These are phyloP conservation scores for Tricholoma sp. DNA, from an alignment of 768 basidiomycete genomes.

Conservation along the genomic window DNA sequence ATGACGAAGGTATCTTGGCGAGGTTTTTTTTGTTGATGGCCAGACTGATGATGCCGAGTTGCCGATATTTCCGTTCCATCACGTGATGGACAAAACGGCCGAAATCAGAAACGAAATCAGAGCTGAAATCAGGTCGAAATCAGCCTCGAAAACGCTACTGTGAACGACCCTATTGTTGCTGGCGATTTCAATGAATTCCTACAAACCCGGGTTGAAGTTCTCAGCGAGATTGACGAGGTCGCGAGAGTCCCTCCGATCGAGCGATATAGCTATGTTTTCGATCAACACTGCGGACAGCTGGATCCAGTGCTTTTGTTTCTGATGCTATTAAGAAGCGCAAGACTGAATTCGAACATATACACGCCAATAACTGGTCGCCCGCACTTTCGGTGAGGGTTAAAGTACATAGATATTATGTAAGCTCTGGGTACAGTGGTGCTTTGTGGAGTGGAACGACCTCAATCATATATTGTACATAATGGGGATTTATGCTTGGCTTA, in stretches of 20 bases:
- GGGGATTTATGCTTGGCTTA: background rate
- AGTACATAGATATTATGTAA: too few relatives aligned
- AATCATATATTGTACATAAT: background rate
- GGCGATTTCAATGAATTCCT: slow-evolving; percentile 63
- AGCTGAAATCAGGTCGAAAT: too few relatives aligned
- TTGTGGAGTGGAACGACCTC: too few relatives aligned
- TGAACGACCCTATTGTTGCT: too few relatives aligned
- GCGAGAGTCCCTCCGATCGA: slow-evolving; percentile 43
- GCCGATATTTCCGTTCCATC: too few relatives aligned
- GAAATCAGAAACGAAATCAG: too few relatives aligned
- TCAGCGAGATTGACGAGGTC: slow-evolving; percentile 48
- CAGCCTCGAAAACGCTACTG: too few relatives aligned
- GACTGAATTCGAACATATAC: slow-evolving; percentile 50
- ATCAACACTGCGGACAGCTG: slow-evolving; percentile 53
- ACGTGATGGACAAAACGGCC: too few relatives aligned
- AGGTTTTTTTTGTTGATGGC: too few relatives aligned
- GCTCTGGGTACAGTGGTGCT: too few relatives aligned
- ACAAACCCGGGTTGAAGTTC: slow-evolving; percentile 37
- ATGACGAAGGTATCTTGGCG: too few relatives aligned
- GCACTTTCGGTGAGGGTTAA: slow-evolving; percentile 38
- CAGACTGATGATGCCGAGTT: too few relatives aligned
- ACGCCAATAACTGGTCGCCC: slow-evolving; percentile 55
- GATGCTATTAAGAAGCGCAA: slow-evolving; percentile 35
- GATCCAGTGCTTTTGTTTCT: slow-evolving; percentile 56
- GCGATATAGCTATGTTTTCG: slow-evolving; percentile 58